Base-by-base conservation (phyloP, 257 asterid genomes). In the Jasminum sambac region DNA sequence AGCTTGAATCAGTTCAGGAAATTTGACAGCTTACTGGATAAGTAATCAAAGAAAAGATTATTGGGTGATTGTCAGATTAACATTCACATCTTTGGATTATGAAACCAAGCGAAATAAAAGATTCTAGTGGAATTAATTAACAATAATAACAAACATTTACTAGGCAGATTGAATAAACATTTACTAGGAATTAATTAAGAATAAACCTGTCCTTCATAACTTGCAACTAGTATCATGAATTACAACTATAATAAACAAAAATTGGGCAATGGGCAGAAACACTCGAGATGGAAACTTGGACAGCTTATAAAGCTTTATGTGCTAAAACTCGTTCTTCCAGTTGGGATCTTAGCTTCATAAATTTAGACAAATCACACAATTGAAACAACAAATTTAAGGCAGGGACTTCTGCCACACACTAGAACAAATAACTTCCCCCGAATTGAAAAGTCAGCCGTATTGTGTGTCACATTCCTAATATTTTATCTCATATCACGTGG, bases 101-200 rank as follows among this genome's bases (percentile, higher is more conserved):
- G 57, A 48, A 8, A 60, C 41, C 48, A 72, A 52, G 41, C 52
- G 72, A 24, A 66, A 46, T 68, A 40, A 61, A 60, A 57, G 48
- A 74, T 67, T 72, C 73, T 65, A 63, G 64, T 44, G 43, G 58
- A 39, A 73, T n/a, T 48, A 41, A 74, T 50, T 36, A 71, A 63
- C 25, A 17, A 71, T 48, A 19, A 52, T 52, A 19, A 52, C 21
- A n/a, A n/a, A n/a, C n/a, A n/a, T n/a, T n/a, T n/a, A n/a, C n/a
- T n/a, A n/a, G 13, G 57, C 21, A 46, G 6, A 46, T 10, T 46
- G 57, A 52, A n/a, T n/a, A n/a, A n/a, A n/a, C n/a, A n/a, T n/a
- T n/a, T n/a, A n/a, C n/a, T n/a, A n/a, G n/a, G n/a, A n/a, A n/a
- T n/a, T n/a, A n/a, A n/a, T n/a, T n/a, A n/a, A n/a, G n/a, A 52